Base-by-base conservation (phyloP, 2,329 filamentous ascomycete species). In the Xylariaceae sp. region DNA sequence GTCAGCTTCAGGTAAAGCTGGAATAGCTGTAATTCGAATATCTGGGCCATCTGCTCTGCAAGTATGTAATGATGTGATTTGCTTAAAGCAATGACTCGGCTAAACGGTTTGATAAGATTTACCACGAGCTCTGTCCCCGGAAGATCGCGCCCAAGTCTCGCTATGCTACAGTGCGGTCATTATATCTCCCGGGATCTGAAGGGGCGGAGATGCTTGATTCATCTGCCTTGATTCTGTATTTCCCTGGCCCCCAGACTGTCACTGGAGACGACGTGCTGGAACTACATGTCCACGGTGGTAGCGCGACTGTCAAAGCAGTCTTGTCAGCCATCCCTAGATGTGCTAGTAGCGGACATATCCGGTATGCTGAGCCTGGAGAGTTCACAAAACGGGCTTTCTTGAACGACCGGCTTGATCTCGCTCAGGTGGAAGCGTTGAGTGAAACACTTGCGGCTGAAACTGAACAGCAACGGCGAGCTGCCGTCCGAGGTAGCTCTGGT, bases 241-340 rank as follows among this genome's bases (percentile, higher is more conserved):
- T 97, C 60, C 88, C 90, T 0, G 78, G 75, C 0, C 92, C 93
- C 0, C 81, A 82, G 45, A 96, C 91, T 0, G 90, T 90, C 9
- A 99, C 94, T 0, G 94, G 94, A 31, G 92, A 97, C 67, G 90
- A 97, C 65, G 78, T 97, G 1, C 79, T 99, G 2, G 94, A 99
- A 68, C 72, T 99, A 5, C 94, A 99, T 63, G 81, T 97, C n/a
- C 94, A 99, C 65, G 94, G 94, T 28, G 93, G 94, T 0, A 80
- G 86, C 2, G 94, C 94, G 2, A 91, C 94, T 6, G 87, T 97
- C 42, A 91, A 89, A 64, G 90, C 93, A 1, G 88, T 97, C 0
- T 77, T 99, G 2, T 74, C 81, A 19, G 90, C 91, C 5, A 89
- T 99, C 51, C 80, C 88, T 0, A 71, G 72, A 41, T 83, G 79